These are phyloP conservation scores for Meira nashicola DNA, from an alignment of 1,284 basidiomycete genomes.

Conservation along the genomic window DNA sequence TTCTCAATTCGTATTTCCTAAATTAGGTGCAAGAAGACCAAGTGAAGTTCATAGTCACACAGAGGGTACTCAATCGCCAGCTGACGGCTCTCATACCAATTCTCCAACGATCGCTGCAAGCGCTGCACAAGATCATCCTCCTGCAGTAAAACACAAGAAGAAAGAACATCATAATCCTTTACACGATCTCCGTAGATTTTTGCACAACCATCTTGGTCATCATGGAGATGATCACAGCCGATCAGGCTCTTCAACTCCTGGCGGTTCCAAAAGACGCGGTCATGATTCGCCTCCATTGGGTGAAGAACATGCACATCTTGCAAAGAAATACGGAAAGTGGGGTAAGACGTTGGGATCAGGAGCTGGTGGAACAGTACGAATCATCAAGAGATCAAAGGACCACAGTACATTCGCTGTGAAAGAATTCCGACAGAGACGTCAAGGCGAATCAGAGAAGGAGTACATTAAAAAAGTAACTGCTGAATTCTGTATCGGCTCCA, in stretches of 20 bases:
- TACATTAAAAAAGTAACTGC: constrained; percentile 99
- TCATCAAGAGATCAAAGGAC: constrained; percentile 71
- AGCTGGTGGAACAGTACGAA: constrained; percentile 91
- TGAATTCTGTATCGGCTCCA: constrained; percentile 95
- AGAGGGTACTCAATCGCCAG: background rate
- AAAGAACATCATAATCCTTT: constrained; percentile 43
- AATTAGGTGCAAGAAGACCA: constrained; percentile 37
- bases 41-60: background rate
- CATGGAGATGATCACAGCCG: constrained; percentile 35
- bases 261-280: constrained; percentile 35
- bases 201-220: constrained; percentile 47
- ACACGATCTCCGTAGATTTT: constrained; percentile 35
- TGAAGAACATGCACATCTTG: constrained; percentile 71
- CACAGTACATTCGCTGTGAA: constrained; percentile 85
- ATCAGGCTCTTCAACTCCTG: constrained; percentile 31
- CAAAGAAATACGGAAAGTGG: constrained; percentile 99
- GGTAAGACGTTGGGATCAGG: constrained; percentile 90
- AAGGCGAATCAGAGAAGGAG: constrained; percentile 86
- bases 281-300: constrained; percentile 53
- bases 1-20: constrained; percentile 48
- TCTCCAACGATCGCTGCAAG: background rate
- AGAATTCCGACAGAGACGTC: constrained; percentile 84
- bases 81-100: background rate
- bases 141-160: constrained; percentile 13
- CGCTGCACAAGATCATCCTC: background rate